Evolutionary conservation across 1,284 basidiomycete species (phyloP).

Genomic region (Agroathelia rolfsii): DNA sequence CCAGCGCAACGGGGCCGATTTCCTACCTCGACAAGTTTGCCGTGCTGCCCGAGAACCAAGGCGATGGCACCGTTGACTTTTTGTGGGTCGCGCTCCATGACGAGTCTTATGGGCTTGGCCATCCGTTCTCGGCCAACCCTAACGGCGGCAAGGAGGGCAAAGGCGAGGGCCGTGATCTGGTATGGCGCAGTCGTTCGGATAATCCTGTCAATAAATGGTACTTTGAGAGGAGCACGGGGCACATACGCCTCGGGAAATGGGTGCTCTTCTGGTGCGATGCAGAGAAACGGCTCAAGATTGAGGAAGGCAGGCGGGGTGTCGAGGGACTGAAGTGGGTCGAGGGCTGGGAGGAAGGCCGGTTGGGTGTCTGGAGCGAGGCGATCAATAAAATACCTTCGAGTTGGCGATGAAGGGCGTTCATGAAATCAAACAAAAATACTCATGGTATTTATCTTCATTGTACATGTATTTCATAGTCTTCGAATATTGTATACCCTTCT

Average conservation of each 20-base stretch:
- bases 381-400: constrained; percentile 73
- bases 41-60: constrained; percentile 88
- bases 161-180: constrained; percentile 87
- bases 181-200: constrained; percentile 88
- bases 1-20: constrained; percentile 38
- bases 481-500: constrained; percentile 1
- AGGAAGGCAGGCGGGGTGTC: constrained; percentile 51
- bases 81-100: constrained; percentile 98
- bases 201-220: constrained; percentile 99
- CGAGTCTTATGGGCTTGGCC: constrained; percentile 93
- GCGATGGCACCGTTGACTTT: constrained; percentile 98
- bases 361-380: constrained; percentile 66
- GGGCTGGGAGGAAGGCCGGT: constrained; percentile 71
- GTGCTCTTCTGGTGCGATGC: constrained; percentile 98
- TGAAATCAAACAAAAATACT: constrained; percentile 10
- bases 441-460: constrained; percentile 9
- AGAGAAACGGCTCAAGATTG: constrained; percentile 68
- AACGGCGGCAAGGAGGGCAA: constrained; percentile 86
- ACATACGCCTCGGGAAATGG: constrained; percentile 78
- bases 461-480: constrained; percentile 3
- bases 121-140: constrained; percentile 90
- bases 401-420: constrained; percentile 42
- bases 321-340: constrained; percentile 68
- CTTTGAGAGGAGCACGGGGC: constrained; percentile 91
- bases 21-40: constrained; percentile 99